These are phyloP conservation scores for Chernovozyma sophiae-reginae DNA, from an alignment of 1,139 yeast species.

Conservation along the genomic window DNA sequence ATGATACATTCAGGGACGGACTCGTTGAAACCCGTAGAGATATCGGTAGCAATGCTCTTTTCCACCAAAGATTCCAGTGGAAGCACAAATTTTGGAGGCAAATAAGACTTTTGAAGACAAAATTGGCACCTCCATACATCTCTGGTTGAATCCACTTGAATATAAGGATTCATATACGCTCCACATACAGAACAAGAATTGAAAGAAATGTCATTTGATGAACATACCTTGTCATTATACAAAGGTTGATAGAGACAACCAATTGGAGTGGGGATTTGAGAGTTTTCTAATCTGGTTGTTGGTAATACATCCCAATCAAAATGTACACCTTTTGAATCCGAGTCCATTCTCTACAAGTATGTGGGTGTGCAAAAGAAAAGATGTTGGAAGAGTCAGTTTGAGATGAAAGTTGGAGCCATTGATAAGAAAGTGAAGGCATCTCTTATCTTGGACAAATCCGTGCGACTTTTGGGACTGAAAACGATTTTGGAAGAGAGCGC, in stretches of 20 bases:
- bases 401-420: background rate
- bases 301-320: constrained; percentile 60
- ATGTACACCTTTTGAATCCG: constrained; percentile 23
- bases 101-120: constrained; percentile 22
- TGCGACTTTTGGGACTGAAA: too few relatives aligned
- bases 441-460: too few relatives aligned
- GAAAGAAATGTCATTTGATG: constrained; percentile 10
- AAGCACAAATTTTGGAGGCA: constrained; percentile 22
- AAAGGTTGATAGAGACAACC: constrained; percentile 38
- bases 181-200: constrained; percentile 25
- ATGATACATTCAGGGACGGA: constrained; percentile 16
- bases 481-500: too few relatives aligned
- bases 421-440: too few relatives aligned
- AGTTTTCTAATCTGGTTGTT: constrained; percentile 33
- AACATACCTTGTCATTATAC: background rate
- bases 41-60: constrained; percentile 22
- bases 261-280: constrained; percentile 30
- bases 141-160: constrained; percentile 27
- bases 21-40: constrained; percentile 27
- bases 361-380: too few relatives aligned
- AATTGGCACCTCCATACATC: constrained; percentile 42
- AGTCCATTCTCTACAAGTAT: too few relatives aligned
- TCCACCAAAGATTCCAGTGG: constrained; percentile 10
- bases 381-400: too few relatives aligned
- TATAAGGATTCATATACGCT: constrained; percentile 25